These are phyloP conservation scores for Gaeumannomyces tritici DNA, from an alignment of 2,329 filamentous ascomycete species.

Conservation along the genomic window DNA sequence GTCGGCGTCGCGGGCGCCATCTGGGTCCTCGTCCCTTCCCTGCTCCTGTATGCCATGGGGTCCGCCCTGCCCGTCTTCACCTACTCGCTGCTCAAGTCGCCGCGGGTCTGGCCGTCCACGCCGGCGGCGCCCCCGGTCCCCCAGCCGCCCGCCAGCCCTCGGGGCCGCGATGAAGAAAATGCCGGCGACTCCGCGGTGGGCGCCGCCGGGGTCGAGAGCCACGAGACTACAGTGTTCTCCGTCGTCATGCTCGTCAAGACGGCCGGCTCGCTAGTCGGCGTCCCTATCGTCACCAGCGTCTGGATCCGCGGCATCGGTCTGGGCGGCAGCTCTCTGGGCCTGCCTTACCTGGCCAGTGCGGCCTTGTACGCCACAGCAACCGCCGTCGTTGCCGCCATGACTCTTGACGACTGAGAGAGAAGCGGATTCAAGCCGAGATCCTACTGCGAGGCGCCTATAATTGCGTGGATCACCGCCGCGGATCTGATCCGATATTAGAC, in stretches of 20 bases:
- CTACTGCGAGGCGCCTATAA: too few species aligned
- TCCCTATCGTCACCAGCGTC: slow-evolving; percentile 33
- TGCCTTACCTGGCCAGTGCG: slow-evolving; percentile 30
- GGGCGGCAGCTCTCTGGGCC: slow-evolving; percentile 23
- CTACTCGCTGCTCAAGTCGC: slow-evolving; percentile 35
- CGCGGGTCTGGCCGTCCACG: slow-evolving; percentile 16
- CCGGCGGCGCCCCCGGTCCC: too few species aligned
- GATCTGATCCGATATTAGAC: too few species aligned
- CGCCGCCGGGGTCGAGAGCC: slow-evolving; percentile 11
- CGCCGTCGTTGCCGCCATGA: slow-evolving; percentile 17
- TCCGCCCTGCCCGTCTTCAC: slow-evolving; percentile 41
- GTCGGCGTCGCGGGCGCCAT: slow-evolving; percentile 29
- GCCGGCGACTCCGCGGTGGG: not conserved
- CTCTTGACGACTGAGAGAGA: not conserved
- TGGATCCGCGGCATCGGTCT: slow-evolving; percentile 35
- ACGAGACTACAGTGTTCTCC: slow-evolving; percentile 34
- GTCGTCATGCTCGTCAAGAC: slow-evolving; percentile 43
- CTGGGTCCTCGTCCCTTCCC: slow-evolving; percentile 29
- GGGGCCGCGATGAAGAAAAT: too few species aligned
- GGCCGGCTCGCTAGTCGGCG: slow-evolving; percentile 34
- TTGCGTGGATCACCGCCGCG: too few species aligned
- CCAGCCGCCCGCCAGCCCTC: too few species aligned
- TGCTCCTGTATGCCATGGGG: slow-evolving; percentile 36
- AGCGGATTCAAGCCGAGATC: too few species aligned
- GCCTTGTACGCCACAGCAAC: slow-evolving; percentile 25